Conservation (phyloP, 129 eudicot species). For the Artemisia argyi region DNA sequence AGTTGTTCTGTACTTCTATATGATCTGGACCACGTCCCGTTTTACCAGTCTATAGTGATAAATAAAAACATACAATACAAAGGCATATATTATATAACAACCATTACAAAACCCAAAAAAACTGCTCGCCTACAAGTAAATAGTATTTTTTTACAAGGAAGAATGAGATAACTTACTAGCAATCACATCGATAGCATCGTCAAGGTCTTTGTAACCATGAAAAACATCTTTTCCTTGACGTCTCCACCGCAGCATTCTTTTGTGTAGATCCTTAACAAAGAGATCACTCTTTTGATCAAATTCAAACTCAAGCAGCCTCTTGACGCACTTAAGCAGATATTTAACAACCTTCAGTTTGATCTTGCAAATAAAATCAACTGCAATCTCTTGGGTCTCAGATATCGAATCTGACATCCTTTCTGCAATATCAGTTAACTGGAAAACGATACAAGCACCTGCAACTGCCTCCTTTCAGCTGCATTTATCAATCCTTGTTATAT, state of each 20-base stretch:
- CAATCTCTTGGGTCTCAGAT: conserved; percentile 44
- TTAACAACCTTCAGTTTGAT: conserved; percentile 44
- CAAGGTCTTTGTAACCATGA: conserved; percentile 46
- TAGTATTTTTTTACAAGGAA: too few relatives aligned
- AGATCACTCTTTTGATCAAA: conserved; percentile 26
- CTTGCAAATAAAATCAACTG: conserved; percentile 41
- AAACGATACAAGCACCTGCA: conserved; percentile 63
- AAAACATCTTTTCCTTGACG: conserved; percentile 54
- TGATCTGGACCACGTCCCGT: background rate
- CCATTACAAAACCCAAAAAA: background rate
- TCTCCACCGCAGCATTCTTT: conserved; percentile 55
- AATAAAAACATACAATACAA: background rate
- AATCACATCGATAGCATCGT: conserved; percentile 36
- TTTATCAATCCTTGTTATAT: conserved; percentile 16
- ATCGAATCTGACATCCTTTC: conserved; percentile 55
- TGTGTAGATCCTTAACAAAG: conserved; percentile 48
- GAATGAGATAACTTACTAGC: conserved; percentile 24
- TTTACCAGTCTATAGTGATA: background rate
- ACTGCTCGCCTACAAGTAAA: too few relatives aligned
- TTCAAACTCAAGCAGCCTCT: conserved; percentile 39
- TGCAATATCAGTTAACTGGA: conserved; percentile 48
- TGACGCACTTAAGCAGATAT: conserved; percentile 62
- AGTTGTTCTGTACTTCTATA: conserved; percentile 2
- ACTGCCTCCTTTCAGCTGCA: conserved; percentile 44
- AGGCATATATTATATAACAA: background rate